These are phyloP conservation scores for Usnea hakonensis DNA, from an alignment of 495 filamentous ascomycete genomes.

Conservation along the genomic window DNA sequence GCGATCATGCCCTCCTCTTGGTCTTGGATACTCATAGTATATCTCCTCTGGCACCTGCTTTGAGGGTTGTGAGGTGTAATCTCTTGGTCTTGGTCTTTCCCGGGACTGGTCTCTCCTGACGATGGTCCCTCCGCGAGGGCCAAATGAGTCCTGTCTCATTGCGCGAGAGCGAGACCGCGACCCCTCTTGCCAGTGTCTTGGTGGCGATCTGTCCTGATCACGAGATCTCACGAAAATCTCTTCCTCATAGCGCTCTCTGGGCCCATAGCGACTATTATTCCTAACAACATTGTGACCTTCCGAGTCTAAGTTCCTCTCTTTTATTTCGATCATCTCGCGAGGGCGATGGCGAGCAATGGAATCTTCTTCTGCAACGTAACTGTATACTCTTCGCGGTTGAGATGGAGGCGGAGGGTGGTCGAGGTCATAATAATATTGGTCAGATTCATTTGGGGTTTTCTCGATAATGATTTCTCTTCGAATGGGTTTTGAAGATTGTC, in stretches of 20 bases:
- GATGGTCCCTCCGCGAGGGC: background rate
- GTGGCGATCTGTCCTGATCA: background rate
- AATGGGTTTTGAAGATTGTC: background rate
- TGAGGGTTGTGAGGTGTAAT: background rate
- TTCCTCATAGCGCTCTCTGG: background rate
- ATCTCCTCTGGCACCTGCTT: background rate
- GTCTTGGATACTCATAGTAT: background rate
- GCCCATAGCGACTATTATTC: background rate
- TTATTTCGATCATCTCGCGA: background rate
- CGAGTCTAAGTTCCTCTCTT: background rate
- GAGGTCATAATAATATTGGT: background rate
- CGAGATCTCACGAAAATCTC: background rate
- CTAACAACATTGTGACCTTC: background rate
- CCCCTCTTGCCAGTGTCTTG: background rate
- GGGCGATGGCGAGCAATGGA: background rate
- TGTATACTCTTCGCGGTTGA: background rate
- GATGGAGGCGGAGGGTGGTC: too few species aligned
- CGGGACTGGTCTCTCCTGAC: background rate
- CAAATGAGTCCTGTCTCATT: background rate
- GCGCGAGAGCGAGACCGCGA: background rate
- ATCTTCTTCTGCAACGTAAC: background rate
- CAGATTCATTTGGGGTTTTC: too few species aligned
- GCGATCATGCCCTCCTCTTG: background rate
- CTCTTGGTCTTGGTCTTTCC: background rate
- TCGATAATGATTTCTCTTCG: background rate